Percentiles rank a stretch among this genome's conserved stretches.
These are phyloP conservation scores for Saccharomycopsis oosterbeekiorum DNA, from an alignment of 805 yeast species.

Conservation along the genomic window DNA sequence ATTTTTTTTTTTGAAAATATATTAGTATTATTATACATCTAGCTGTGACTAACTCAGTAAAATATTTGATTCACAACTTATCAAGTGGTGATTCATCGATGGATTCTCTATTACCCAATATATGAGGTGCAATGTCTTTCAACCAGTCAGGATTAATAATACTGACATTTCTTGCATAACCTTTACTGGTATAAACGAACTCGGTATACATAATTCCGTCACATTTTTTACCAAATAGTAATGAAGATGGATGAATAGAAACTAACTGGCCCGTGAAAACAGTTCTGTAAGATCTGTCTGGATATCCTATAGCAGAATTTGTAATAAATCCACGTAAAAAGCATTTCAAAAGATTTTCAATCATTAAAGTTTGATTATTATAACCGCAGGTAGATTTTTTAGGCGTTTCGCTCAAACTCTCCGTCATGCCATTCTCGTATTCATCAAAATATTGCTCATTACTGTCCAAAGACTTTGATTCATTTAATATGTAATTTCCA, in stretches of 20 bases:
- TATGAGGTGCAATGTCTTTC: conserved; percentile 67
- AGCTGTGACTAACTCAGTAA: not conserved
- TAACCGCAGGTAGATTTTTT: not conserved
- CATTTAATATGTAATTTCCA: conserved; percentile 20
- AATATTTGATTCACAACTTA: not conserved
- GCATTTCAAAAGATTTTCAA: conserved; percentile 56
- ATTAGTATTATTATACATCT: not conserved
- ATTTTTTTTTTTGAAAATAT: not conserved
- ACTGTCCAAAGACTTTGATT: conserved; percentile 7
- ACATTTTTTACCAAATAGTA: conserved; percentile 68
- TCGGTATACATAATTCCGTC: conserved; percentile 94
- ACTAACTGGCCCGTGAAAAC: conserved; percentile 75
- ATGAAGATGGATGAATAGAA: conserved; percentile 83
- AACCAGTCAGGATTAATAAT: conserved; percentile 77
- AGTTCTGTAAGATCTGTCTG: conserved; percentile 87
- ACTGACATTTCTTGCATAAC: conserved; percentile 86
- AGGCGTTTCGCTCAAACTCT: not conserved
- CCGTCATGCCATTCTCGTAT: conserved; percentile 21
- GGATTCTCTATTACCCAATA: conserved; percentile 31
- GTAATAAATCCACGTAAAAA: conserved; percentile 77
- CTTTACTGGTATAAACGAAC: conserved; percentile 85
- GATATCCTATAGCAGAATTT: conserved; percentile 89
- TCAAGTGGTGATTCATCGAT: not conserved
- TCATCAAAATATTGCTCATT: conserved; percentile 19
- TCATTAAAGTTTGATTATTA: conserved; percentile 33